Evolutionary conservation across 495 filamentous ascomycete genomes (phyloP).

Genomic region (Gamarada debralockiae): DNA sequence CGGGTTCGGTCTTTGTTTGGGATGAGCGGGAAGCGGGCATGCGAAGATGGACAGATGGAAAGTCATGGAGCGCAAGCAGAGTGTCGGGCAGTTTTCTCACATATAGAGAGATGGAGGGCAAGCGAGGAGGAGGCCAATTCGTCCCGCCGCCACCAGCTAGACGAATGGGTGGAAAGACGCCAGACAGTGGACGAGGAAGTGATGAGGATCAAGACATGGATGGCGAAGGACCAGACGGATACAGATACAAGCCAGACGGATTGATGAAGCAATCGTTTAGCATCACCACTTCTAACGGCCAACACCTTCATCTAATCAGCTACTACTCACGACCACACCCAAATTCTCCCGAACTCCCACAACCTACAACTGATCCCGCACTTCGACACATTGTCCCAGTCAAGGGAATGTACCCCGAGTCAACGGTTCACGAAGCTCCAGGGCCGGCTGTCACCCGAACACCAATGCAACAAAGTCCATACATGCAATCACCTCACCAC

Average conservation of each 20-base stretch:
- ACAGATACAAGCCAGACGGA: slow-evolving; percentile 94
- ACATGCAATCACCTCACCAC: slow-evolving; percentile 36
- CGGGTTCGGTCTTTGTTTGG: slow-evolving; percentile 98
- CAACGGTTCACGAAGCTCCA: slow-evolving; percentile 80
- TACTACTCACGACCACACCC: slow-evolving; percentile 83
- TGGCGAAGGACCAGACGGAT: slow-evolving; percentile 90
- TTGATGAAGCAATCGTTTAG: slow-evolving; percentile 99
- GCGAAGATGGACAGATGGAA: slow-evolving; percentile 97
- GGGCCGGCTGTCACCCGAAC: slow-evolving; percentile 38
- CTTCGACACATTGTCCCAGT: slow-evolving; percentile 78
- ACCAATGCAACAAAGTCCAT: slow-evolving; percentile 42
- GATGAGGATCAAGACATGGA: slow-evolving; percentile 73
- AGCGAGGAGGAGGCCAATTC: slow-evolving; percentile 66
- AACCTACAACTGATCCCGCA: slow-evolving; percentile 75
- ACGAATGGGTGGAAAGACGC: slow-evolving; percentile 65
- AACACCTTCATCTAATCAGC: slow-evolving; percentile 94
- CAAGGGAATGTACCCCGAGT: slow-evolving; percentile 96
- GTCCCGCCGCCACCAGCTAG: slow-evolving; percentile 46
- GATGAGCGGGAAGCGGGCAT: slow-evolving; percentile 98
- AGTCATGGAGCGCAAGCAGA: slow-evolving; percentile 97
- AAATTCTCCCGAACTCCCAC: slow-evolving; percentile 60
- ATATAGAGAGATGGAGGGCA: slow-evolving; percentile 98
- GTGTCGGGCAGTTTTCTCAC: slow-evolving; percentile 98
- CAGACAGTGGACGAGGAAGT: slow-evolving; percentile 71
- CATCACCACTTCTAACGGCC: slow-evolving; percentile 84